Evolutionary conservation across 1,284 basidiomycete genomes (phyloP), one percentile per base, ranked within the genome.

Genomic region (Sanguinoderma infundibulare): DNA sequence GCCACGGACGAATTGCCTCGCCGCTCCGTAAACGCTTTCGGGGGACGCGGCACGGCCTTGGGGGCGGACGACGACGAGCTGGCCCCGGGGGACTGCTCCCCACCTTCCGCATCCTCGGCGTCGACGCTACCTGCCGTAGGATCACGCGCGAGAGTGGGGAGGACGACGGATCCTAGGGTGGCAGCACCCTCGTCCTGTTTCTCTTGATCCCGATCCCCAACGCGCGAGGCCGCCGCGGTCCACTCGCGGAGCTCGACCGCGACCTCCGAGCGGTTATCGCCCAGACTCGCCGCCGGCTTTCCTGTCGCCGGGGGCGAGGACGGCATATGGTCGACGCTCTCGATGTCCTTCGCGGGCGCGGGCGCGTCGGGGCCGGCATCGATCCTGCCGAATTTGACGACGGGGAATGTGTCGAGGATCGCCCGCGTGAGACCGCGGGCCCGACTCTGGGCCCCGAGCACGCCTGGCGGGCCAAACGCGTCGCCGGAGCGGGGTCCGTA

Each of bases 371-470:
- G 57, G 0, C 39, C 39, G 5, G 52, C 61, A 24, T 71, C 69
- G 15, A 55, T 36, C 26, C 65, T 62, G 3, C 86, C 87, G 72
- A 96, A 98, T 75, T 95, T 94, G 75, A 96, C 89, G 60, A 97
- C 79, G 1, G 95, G 95, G 79, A 98, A 98, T 0, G 95, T 97
- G 70, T 98, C 95, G 57, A 98, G 80, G 58, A 98, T 95, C 28
- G 96, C 95, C 34, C 92, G 88, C 0, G 92, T 91, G 53, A 98
- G 81, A 1, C 95, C 93, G 42, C 85, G 80, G 0, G 94, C 89
- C 7, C 92, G 86, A 58, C 87, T 90, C 73, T 93, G 91, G 22
- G 76, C 72, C 7, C 78, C 81, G 22, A 56, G 49, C 32, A 63
- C 9, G 38, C 69, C 61, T 26, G 53, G 57, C 5, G 64, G 60